Evolutionary conservation across 2,329 filamentous ascomycete species (phyloP).

Genomic region (Arachnomyces sp.): DNA sequence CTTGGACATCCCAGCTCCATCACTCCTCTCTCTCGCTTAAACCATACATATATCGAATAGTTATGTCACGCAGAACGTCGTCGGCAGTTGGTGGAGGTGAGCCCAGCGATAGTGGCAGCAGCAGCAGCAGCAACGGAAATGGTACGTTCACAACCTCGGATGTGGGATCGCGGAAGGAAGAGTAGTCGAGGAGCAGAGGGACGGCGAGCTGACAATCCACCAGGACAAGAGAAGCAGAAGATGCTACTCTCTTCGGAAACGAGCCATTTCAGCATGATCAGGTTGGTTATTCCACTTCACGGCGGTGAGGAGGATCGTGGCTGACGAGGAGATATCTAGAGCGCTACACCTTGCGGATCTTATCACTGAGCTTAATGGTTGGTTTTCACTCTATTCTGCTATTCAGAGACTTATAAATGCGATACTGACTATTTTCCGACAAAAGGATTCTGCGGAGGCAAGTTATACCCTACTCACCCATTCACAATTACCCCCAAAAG

Average conservation of each 20-base stretch:
- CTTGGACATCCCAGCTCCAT: too few relatives aligned
- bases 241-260: conserved; percentile 40
- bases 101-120: conserved; percentile 1
- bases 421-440: conserved; percentile 12
- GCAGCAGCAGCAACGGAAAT: conserved; percentile 6
- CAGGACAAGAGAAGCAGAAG: conserved; percentile 42
- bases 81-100: conserved; percentile 8
- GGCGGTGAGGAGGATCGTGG: background rate
- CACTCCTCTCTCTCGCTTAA: conserved; percentile 2
- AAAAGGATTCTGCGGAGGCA: conserved; percentile 42
- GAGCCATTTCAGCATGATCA: conserved; percentile 45
- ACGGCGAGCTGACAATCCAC: conserved; percentile 9
- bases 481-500: background rate
- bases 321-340: conserved; percentile 21
- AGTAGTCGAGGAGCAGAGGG: conserved; percentile 5
- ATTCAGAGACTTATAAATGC: background rate
- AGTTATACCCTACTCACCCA: conserved; percentile 14
- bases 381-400: conserved; percentile 4
- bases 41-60: background rate
- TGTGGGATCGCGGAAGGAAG: conserved; percentile 8
- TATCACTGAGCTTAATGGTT: conserved; percentile 43
- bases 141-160: too few relatives aligned
- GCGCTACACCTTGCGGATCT: conserved; percentile 44
- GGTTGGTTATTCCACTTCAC: conserved; percentile 23
- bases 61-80: conserved; percentile 33